These are phyloP conservation scores for Luffa aegyptiaca DNA, from an alignment of 306 rosid species.

Conservation along the genomic window DNA sequence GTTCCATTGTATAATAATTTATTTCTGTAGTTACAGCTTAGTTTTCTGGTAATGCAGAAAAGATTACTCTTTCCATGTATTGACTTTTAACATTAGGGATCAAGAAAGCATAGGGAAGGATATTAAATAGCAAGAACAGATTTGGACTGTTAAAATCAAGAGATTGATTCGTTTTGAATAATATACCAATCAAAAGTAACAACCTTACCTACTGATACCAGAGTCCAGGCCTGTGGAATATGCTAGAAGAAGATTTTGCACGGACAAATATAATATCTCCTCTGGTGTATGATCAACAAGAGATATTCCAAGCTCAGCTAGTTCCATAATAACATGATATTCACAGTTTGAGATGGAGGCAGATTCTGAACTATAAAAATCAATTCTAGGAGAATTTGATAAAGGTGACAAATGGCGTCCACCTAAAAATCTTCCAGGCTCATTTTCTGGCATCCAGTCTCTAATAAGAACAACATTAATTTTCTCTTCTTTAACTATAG, in stretches of 20 bases:
- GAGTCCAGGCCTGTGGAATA: constrained; percentile 89
- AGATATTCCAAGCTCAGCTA: constrained; percentile 84
- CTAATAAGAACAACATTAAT: constrained; percentile 62
- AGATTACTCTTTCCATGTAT: not conserved
- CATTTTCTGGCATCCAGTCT: constrained; percentile 93
- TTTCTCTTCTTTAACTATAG: constrained; percentile 75
- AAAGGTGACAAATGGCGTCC: constrained; percentile 29
- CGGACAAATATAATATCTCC: constrained; percentile 73
- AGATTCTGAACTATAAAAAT: constrained; percentile 35
- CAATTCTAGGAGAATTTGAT: constrained; percentile 31
- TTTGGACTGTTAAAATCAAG: not conserved
- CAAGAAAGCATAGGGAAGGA: not conserved
- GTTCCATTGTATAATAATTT: not conserved
- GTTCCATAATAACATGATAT: constrained; percentile 67
- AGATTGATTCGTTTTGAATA: not conserved
- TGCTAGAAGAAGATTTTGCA: constrained; percentile 72
- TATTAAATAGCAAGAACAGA: not conserved
- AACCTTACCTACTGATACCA: constrained; percentile 76
- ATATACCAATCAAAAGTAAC: not conserved
- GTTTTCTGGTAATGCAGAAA: not conserved
- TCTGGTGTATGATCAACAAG: constrained; percentile 88
- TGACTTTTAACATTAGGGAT: not conserved
- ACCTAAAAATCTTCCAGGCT: constrained; percentile 33
- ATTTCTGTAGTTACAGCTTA: not conserved
- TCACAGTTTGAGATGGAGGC: constrained; percentile 49